Base-by-base conservation (phyloP, 805 yeast species). In the Alloascoidea hylecoeti region DNA sequence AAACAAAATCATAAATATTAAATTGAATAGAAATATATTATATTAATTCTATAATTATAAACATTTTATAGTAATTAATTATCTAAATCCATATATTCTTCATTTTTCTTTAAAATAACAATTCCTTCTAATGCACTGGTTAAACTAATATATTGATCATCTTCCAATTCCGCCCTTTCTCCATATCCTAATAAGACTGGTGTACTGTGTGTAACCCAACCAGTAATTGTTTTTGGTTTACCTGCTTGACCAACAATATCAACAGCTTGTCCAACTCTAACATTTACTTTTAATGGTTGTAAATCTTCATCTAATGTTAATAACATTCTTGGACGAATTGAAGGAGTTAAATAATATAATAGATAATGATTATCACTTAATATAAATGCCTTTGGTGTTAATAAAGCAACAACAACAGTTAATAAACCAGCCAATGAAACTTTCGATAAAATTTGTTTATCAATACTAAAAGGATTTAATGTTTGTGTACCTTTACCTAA, bases 161-260 rank as follows among this genome's bases (percentile, higher is more conserved):
- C 86, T 55, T 94, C 99, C 47, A 92, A 66, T 58, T 92, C 99
- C 0, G 98, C 99, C 44, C 96, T 71, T 58, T 92, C 99, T 34
- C 97, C 97, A 49, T 78, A 77, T 33, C 92, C 88, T 40, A 92
- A 67, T 49, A 92, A 65, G 15, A 92, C 99, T 0, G 99, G 99
- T 0, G 99, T 92, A 3, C 92, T 82, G 53, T 92, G 98, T 1
- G 99, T 92, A 15, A 92, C 97, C 98, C 98, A 92, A 28, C 99
- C 99, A 3, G 99, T 92, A 36, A 92, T 92, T 9, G 96, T 88
- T 67, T 92, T 92, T 36, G 98, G 99, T 49, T 84, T 85, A 63
- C 99, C 99, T 0, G 97, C 99, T 58, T 89, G 97, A 23, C 98
- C 99, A 44, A 92, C 97, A 32, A 88, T 85, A 56, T 92, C 98